phyloP scores from a whole-genome alignment of 2,329 filamentous ascomycete genomes.

The Leptosphaerulina australis region DNA sequence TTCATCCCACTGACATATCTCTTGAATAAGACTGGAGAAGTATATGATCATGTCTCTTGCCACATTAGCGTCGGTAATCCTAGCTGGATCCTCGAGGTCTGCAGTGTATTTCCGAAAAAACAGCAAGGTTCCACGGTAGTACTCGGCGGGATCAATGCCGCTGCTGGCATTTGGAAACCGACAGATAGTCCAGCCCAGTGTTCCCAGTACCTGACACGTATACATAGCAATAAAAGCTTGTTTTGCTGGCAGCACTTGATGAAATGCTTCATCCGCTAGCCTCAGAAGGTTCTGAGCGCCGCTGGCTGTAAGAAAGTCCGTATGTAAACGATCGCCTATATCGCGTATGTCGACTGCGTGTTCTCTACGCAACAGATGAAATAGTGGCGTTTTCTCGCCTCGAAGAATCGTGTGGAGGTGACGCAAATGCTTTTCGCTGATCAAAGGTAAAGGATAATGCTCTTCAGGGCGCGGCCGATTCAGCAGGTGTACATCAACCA shows the following conservation, averaged over 20 bases:
- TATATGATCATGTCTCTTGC: slow-evolving; percentile 35
- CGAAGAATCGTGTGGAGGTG: slow-evolving; percentile 34
- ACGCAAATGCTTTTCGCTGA: slow-evolving; percentile 40
- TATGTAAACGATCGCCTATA: slow-evolving; percentile 29
- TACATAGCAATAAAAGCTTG: slow-evolving; percentile 29
- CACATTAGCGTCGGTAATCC: slow-evolving; percentile 32
- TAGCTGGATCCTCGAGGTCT: slow-evolving; percentile 37
- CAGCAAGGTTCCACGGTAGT: slow-evolving; percentile 26
- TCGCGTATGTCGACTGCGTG: slow-evolving; percentile 29
- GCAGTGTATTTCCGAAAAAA: slow-evolving; percentile 39
- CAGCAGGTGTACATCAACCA: slow-evolving; percentile 35
- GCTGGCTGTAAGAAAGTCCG: slow-evolving; percentile 32
- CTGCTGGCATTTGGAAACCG: slow-evolving; percentile 13
- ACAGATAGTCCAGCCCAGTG: slow-evolving; percentile 33
- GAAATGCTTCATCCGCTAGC: slow-evolving; percentile 30
- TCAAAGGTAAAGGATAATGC: slow-evolving; percentile 23
- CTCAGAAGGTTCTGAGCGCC: slow-evolving; percentile 36
- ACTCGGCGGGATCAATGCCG: slow-evolving; percentile 27
- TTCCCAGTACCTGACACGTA: slow-evolving; percentile 26
- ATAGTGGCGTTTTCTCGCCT: slow-evolving; percentile 30
- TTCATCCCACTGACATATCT: slow-evolving; percentile 39
- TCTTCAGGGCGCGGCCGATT: slow-evolving; percentile 24
- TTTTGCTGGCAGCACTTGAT: slow-evolving; percentile 21
- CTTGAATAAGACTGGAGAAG: slow-evolving; percentile 30
- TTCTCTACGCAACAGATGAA: slow-evolving; percentile 38